Evolutionary conservation across 2,329 filamentous ascomycete genomes (phyloP), one percentile per base, ranked within the genome.

Genomic region (Coniochaeta sp.): DNA sequence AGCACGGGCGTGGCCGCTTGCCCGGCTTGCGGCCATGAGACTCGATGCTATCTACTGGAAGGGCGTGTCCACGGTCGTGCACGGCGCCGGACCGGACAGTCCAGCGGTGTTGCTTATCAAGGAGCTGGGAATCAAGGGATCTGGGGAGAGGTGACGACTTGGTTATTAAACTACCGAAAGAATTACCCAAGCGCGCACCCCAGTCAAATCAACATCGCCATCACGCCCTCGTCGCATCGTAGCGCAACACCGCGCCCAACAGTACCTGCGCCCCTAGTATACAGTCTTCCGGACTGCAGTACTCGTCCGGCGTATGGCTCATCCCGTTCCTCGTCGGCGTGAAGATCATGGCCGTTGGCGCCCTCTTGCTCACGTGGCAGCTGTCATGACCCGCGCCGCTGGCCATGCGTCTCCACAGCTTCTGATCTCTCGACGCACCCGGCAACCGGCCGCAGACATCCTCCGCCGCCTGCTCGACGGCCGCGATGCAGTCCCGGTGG

Each of bases 271-370:
- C 79, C 12, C 83, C 83, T 52, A 79, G 76, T 4, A 78, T 77
- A 66, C 83, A 88, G 67, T 88, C 83, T 55, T 85, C 83, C 0
- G 79, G 77, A 47, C 78, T 81, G 40, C 81, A 83, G 66, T 84
- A 88, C 67, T 88, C 86, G 52, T 81, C 77, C 2, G 86, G 85
- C 65, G 87, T 82, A 68, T 88, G 86, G 65, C 82, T 86, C 22
- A 88, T 73, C 1, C 86, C 86, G 65, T 86, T 81, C 67, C 77
- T 80, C 63, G 83, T 87, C 4, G 85, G 84, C 19, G 87, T 81
- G 65, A 89, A 89, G 30, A 88, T 84, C 85, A 89, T 88, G 50
- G 82, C 81, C 2, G 85, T 87, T 17, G 85, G 86, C 52, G 81
- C 83, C 40, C 76, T 74, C 63, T 80, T 79, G 52, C 79, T 85